phyloP scores from a whole-genome alignment of 768 basidiomycete species.

The Phlebiopsis gigantea region DNA sequence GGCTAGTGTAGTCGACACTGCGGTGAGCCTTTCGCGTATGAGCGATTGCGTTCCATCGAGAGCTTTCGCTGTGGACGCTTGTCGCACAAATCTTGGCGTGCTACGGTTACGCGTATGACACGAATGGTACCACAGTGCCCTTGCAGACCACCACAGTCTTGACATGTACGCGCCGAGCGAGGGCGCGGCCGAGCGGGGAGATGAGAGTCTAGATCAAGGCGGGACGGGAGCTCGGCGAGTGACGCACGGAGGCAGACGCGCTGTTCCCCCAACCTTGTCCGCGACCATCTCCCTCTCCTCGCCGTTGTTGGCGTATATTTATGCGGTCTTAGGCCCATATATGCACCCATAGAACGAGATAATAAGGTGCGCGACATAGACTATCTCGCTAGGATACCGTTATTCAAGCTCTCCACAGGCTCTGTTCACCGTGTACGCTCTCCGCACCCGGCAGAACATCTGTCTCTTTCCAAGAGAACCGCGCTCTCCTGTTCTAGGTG shows the following conservation, averaged over 20 bases:
- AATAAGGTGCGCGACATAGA: neutral
- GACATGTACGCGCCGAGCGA: neutral
- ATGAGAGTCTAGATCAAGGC: constrained; percentile 3
- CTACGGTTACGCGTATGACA: neutral
- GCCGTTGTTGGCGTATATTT: neutral
- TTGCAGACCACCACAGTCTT: neutral
- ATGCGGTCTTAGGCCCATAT: neutral
- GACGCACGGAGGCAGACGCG: constrained; percentile 1
- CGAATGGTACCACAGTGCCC: neutral
- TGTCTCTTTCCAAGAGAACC: neutral
- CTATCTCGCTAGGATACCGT: too few relatives aligned
- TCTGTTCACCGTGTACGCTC: neutral
- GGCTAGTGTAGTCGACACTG: neutral
- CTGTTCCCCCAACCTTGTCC: neutral
- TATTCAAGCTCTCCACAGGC: too few relatives aligned
- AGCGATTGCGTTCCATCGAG: neutral
- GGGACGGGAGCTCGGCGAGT: neutral
- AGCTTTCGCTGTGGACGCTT: neutral
- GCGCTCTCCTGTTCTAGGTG: neutral
- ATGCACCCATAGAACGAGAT: neutral
- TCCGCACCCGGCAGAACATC: neutral
- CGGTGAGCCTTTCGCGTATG: constrained; percentile 4
- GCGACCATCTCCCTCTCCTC: neutral
- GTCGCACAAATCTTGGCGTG: neutral
- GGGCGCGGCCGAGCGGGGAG: neutral